Percentiles rank a stretch among this genome's conserved stretches.
These are phyloP conservation scores for Neofusicoccum sp. DNA, from an alignment of 2,329 filamentous ascomycete species.

Conservation along the genomic window DNA sequence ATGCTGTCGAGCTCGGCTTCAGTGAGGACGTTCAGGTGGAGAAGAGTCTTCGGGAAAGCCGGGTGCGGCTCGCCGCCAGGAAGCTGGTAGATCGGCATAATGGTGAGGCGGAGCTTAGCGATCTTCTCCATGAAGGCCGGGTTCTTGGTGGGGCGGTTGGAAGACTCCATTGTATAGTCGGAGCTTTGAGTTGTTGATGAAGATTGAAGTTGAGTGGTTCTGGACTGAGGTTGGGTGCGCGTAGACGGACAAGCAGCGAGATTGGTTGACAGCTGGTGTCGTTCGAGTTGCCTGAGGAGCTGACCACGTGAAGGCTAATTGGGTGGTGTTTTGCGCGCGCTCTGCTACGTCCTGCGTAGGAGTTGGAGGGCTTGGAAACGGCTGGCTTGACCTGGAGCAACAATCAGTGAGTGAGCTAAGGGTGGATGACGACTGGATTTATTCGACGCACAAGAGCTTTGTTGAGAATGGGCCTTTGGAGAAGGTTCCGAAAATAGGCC, in stretches of 20 bases:
- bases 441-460: neutral
- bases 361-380: neutral
- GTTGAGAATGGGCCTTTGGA: neutral
- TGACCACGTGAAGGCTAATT: too few relatives aligned
- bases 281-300: too few relatives aligned
- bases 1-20: slow-evolving; percentile 67
- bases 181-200: too few relatives aligned
- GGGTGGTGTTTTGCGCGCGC: too few relatives aligned
- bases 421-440: neutral
- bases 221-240: neutral
- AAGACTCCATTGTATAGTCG: neutral
- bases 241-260: neutral
- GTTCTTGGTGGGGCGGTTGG: slow-evolving; percentile 23
- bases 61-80: slow-evolving; percentile 61
- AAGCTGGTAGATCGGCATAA: slow-evolving; percentile 62
- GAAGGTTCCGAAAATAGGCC: neutral
- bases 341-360: slow-evolving; percentile 15
- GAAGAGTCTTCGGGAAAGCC: slow-evolving; percentile 63
- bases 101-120: slow-evolving; percentile 61
- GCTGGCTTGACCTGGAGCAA: neutral
- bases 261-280: neutral
- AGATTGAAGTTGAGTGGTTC: neutral
- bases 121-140: slow-evolving; percentile 61
- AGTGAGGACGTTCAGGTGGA: slow-evolving; percentile 72
- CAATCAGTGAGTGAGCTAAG: neutral